A percentile compares a stretch with the other conserved stretches of the same genome.
These are phyloP conservation scores for Boletus smithii DNA, from an alignment of 1,284 basidiomycete genomes.

Conservation along the genomic window DNA sequence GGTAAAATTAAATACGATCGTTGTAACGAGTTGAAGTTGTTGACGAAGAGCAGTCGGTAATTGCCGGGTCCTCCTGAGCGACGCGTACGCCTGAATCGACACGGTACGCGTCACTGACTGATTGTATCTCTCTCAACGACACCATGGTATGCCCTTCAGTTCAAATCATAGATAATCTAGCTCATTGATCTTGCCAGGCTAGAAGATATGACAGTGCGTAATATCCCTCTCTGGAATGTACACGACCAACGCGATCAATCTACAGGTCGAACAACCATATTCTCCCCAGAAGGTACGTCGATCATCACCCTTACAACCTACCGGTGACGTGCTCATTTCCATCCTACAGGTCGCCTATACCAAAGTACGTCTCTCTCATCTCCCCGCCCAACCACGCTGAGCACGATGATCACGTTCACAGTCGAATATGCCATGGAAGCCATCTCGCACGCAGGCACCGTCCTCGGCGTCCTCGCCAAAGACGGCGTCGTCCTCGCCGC, in stretches of 20 bases:
- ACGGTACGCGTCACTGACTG: conserved; percentile 23
- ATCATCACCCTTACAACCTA: not conserved
- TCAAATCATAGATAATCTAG: not conserved
- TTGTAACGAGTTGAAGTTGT: too few species aligned
- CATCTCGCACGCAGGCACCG: conserved; percentile 95
- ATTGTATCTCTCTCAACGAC: conserved; percentile 8
- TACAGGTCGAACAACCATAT: conserved; percentile 88
- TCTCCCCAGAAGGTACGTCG: conserved; percentile 85
- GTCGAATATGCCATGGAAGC: conserved; percentile 99
- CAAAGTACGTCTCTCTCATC: conserved; percentile 61
- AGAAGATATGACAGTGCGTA: conserved; percentile 86
- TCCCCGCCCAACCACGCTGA: not conserved
- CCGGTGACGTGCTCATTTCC: conserved; percentile 4
- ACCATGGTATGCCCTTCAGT: conserved; percentile 20
- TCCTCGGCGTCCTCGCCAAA: conserved; percentile 91
- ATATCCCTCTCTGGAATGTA: not conserved
- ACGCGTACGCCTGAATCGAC: conserved; percentile 19
- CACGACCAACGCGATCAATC: conserved; percentile 18
- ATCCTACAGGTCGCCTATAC: conserved; percentile 72
- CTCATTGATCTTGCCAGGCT: conserved; percentile 48
- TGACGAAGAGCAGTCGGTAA: conserved; percentile 14
- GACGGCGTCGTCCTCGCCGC: conserved; percentile 97
- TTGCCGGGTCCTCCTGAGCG: conserved; percentile 17
- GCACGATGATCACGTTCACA: conserved; percentile 31
- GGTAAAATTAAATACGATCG: too few species aligned